Evolutionary conservation across 352 stramenopile species (phyloP), one percentile per base, ranked within the genome.

Genomic region (Phytophthora cactorum): DNA sequence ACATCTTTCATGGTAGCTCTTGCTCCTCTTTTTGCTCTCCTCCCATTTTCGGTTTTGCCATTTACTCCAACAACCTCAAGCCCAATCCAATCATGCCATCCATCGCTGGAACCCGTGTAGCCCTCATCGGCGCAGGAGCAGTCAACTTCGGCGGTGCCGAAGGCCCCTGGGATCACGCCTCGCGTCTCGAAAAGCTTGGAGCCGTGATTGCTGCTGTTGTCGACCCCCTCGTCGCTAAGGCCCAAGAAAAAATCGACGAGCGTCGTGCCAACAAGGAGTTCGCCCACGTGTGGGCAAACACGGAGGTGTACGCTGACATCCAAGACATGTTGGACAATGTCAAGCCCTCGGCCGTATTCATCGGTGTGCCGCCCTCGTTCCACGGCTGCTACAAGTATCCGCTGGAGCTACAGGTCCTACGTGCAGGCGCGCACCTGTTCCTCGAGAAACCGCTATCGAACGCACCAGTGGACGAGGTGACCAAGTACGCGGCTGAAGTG

Each of bases 321-420:
- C 69, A 78, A 28, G 66, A 63, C 2, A 81, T 78, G 73, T 59
- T 81, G 8, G 58, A 68, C 27, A 54, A 34, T 22, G 61, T 50
- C 45, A 72, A 72, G 39, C 73, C 73, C n/a, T 74, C 62, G 5
- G 73, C 63, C 15, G 73, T 71, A 9, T 80, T 71, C 56, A 80
- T 80, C 52, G 68, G 72, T 15, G 68, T 77, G 43, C 64, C 72
- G 14, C 68, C 72, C n/a, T 75, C 68, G 2, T 79, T 70, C 68
- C 72, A 77, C 60, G 68, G 72, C 43, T 77, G 72, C 63, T 79
- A 72, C 61, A 72, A 77, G 60, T 74, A 74, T 57, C 72, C 68
- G 41, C 43, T 79, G 32, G 72, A 79, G 58, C 57, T 79, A 31
- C 60, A 71, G 25, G 59, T 65, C 25, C 60, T 79, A 5, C 68